Percentiles rank a stretch among this genome's conserved stretches.
phyloP scores from a whole-genome alignment of 148 eudicot genomes.

The Nepenthes mirabilis region DNA sequence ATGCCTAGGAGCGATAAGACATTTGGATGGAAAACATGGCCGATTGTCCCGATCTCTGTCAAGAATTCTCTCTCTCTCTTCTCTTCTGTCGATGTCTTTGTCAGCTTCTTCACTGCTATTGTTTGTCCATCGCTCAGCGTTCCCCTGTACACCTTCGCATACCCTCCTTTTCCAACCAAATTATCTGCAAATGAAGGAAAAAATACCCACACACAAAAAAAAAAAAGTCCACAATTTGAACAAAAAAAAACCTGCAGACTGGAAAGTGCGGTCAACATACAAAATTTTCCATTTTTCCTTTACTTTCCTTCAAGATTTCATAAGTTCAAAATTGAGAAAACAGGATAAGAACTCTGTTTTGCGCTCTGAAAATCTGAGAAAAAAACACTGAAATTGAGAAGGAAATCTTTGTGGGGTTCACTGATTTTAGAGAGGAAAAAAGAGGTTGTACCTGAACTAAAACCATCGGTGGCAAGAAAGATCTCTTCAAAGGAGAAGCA shows the following conservation, averaged over 20 bases:
- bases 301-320: background rate
- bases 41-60: constrained; percentile 86
- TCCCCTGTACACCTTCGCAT: constrained; percentile 85
- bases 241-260: too few relatives aligned
- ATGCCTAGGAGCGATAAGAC: constrained; percentile 75
- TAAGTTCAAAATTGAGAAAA: too few relatives aligned
- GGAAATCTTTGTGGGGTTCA: too few relatives aligned
- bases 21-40: constrained; percentile 84
- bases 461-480: constrained; percentile 69
- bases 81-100: constrained; percentile 46
- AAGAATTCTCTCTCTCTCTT: constrained; percentile 82
- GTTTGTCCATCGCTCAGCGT: constrained; percentile 39
- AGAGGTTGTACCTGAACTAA: constrained; percentile 43
- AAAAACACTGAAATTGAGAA: too few relatives aligned
- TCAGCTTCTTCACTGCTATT: constrained; percentile 82
- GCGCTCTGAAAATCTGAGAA: too few relatives aligned
- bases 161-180: constrained; percentile 91
- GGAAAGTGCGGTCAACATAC: too few relatives aligned
- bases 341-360: background rate
- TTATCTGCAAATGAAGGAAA: constrained; percentile 36
- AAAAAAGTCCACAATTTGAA: too few relatives aligned
- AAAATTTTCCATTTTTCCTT: too few relatives aligned
- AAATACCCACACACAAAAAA: background rate
- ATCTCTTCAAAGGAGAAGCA: constrained; percentile 80
- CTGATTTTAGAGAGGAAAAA: background rate